Base-by-base conservation (phyloP, 805 yeast genomes). In the Blastobotrys mokoenaii region DNA sequence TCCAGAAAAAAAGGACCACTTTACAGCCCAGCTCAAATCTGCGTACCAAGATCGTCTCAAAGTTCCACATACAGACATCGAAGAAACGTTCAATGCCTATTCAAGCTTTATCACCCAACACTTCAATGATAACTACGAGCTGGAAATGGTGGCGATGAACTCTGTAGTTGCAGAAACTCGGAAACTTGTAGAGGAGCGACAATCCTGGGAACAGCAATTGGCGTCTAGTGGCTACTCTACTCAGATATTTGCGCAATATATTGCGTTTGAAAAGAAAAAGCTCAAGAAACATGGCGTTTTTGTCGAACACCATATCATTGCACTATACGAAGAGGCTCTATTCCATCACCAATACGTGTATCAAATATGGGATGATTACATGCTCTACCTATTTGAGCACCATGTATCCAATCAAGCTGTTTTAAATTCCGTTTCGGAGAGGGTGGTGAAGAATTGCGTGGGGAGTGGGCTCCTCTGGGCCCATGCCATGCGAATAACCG, bases 321-420 rank as follows among this genome's bases (percentile, higher is more conserved):
- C 58, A 0, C 46, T 60, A 8, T 61, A 56, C 46, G 65, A 61
- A 39, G 53, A 65, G 6, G 50, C 62, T 1, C 10, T 59, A 9
- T 12, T 11, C 10, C 8, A 27, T 3, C 38, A 49, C 22, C 52
- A 50, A 1, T 32, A 47, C 7, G 42, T 40, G 3, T 39, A 58
- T 1, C 51, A 50, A 6, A 44, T 61, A 3, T 61, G 65, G 65
- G 56, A 53, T 22, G 55, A 51, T 29, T 61, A 60, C 48, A 40
- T 57, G 8, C 38, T 56, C 10, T 60, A 46, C 38, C 33, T 57
- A 6, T 51, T 45, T 15, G 27, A 22, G 8, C 27, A 22, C 27
- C 27, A 22, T 4, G 8, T 22, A 8, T 22, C 27, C 4, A 22
- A 22, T 8, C 4, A 22, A 22, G 27, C 27, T 4, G 16, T 17